These are phyloP conservation scores for Ambrosiella xylebori DNA, from an alignment of 2,329 filamentous ascomycete species.

Conservation along the genomic window DNA sequence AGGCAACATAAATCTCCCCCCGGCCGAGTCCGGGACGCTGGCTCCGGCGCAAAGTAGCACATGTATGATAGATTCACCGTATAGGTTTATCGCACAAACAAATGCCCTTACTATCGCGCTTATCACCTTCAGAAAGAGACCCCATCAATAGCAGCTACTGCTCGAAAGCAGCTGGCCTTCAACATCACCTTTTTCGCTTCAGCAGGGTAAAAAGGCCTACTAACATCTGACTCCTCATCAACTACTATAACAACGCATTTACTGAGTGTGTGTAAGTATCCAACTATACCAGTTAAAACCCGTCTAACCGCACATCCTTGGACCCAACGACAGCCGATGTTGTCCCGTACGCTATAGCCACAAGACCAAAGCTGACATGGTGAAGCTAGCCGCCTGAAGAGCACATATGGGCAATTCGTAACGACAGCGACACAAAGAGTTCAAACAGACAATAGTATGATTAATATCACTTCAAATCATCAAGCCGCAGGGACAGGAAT, in stretches of 20 bases:
- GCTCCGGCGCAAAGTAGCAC: conserved; percentile 38
- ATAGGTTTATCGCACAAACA: conserved; percentile 17
- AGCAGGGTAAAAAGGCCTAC: not conserved
- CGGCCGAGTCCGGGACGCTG: conserved; percentile 40
- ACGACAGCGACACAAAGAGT: not conserved
- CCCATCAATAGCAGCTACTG: conserved; percentile 14
- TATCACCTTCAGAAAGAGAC: conserved; percentile 39
- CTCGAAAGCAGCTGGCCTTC: not conserved
- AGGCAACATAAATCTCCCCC: conserved; percentile 21
- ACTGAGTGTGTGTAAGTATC: too few species aligned
- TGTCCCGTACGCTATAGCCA: too few species aligned
- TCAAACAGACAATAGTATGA: not conserved
- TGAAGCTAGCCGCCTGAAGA: not conserved
- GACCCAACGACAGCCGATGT: too few species aligned
- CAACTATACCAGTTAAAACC: too few species aligned
- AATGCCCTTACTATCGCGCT: conserved; percentile 37
- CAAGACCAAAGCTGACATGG: not conserved
- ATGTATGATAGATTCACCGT: conserved; percentile 17
- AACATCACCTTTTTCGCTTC: not conserved
- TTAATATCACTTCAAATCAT: too few species aligned
- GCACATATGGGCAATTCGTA: not conserved
- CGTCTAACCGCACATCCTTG: too few species aligned
- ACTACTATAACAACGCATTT: too few species aligned
- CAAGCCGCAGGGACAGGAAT: not conserved
- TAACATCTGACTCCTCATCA: too few species aligned